These are phyloP conservation scores for Cynara cardunculus DNA, from an alignment of 129 eudicot genomes.

Conservation along the genomic window DNA sequence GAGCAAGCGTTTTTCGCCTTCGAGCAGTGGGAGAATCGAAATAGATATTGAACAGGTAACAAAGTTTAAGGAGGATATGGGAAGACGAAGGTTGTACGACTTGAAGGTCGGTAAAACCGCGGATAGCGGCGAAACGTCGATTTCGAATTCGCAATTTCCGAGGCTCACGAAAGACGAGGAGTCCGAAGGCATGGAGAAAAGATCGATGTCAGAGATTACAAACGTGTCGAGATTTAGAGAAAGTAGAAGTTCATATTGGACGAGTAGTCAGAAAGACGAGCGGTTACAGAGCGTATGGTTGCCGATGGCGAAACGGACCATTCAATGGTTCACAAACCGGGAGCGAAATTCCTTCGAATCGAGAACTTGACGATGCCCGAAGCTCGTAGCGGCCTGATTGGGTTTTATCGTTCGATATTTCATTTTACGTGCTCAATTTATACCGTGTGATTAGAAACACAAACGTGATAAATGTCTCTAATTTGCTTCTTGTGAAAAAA, in stretches of 20 bases:
- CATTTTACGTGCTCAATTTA: neutral
- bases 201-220: slow-evolving; percentile 60
- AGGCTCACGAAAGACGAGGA: neutral
- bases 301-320: slow-evolving; percentile 53
- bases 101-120: slow-evolving; percentile 19
- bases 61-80: slow-evolving; percentile 54
- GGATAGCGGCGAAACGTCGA: slow-evolving; percentile 18
- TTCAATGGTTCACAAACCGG: slow-evolving; percentile 50
- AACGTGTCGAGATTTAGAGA: slow-evolving; percentile 45
- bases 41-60: slow-evolving; percentile 23
- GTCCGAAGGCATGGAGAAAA: slow-evolving; percentile 30
- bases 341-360: slow-evolving; percentile 29
- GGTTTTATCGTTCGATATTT: neutral
- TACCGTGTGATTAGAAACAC: neutral
- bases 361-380: slow-evolving; percentile 10
- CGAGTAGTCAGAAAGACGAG: slow-evolving; percentile 25
- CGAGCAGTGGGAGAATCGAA: slow-evolving; percentile 30
- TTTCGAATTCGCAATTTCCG: slow-evolving; percentile 17
- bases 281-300: slow-evolving; percentile 43
- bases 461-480: neutral
- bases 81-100: slow-evolving; percentile 34
- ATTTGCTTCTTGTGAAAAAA: neutral
- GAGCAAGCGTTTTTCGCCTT: slow-evolving; percentile 35
- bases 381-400: neutral
- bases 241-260: slow-evolving; percentile 11